Evolutionary conservation across 805 yeast genomes (phyloP), one percentile per base, ranked within the genome.

Genomic region (Scheffersomyces coipomensis): DNA sequence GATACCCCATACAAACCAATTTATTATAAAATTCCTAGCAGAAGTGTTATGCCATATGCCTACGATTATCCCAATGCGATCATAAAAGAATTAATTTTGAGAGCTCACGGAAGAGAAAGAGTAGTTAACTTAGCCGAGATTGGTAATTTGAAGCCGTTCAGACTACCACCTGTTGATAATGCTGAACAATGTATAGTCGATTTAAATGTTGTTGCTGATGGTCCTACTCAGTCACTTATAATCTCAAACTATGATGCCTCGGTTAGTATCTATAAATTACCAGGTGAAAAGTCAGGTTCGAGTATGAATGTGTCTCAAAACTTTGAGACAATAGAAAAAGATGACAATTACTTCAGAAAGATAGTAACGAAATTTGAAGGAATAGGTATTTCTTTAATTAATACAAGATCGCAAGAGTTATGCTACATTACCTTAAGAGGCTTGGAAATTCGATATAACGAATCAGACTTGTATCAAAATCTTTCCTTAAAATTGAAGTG

Each of bases 41-140:
- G 79, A 53, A 86, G 96, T 62, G 95, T 88, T 2, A 93, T 93
- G 98, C 97, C 98, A 0, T 93, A 93, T 59, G 88, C 99, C 0
- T 93, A 97, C 90, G 99, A 93, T 58, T 93, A 78, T 62, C 99
- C 99, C 1, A 88, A 95, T 37, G 97, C 96, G 0, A 66, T 78
- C 8, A 76, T 83, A 33, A 90, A 89, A 58, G 97, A 90, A 53
- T 63, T 93, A 23, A 73, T 88, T 3, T 60, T 93, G 24, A 71
- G 89, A 42, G 73, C 85, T 9, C 83, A 83, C 35, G 85, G 86
- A 1, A 71, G 83, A 21, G 90, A 85, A 54, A 73, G 97, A 42
- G 78, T 80, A 34, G 75, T 95, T 16, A 95, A 88, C 52, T 63
- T 93, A 37, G 93, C 96, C 0, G 98, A 93, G 58, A 91, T 93